Evolutionary conservation across 2,329 filamentous ascomycete genomes (phyloP), one percentile per base, ranked within the genome.

Genomic region (Phialophora expanda): DNA sequence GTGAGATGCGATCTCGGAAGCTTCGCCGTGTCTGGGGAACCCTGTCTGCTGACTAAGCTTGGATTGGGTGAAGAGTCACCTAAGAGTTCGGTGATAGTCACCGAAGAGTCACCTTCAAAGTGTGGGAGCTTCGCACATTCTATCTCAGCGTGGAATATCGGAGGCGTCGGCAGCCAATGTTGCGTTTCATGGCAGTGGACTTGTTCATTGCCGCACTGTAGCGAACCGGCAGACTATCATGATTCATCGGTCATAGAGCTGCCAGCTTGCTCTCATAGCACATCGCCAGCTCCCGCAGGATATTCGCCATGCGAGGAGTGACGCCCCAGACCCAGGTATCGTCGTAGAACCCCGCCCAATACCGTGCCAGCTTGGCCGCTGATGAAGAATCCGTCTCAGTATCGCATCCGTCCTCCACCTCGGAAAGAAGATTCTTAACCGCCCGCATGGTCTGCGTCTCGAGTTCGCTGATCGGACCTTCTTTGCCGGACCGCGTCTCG

Each of bases 321-420:
- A 73, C 69, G 38, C 72, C 72, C 72, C 72, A 74, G 4, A 73
- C 72, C 73, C 73, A 74, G 22, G 66, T 71, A 65, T 76, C 75
- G 59, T 73, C 72, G 9, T 77, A 72, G 57, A 74, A 74, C 0
- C 62, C 65, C 17, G 73, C 73, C 65, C 73, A 74, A 41, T 74
- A 67, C 58, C 71, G 69, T 26, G 75, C 71, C 55, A 76, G 58
- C 24, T 72, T 70, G n/a, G 74, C 72, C 20, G 75, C 75, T 24
- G 76, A 58, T 8, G 63, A 62, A 22, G 34, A 20, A 6, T 30
- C 48, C 14, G 3, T 28, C 66, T 70, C 44, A 9, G 61, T 68
- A 22, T 61, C 66, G 28, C 72, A 67, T 12, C 67, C 68, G 22
- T 66, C 69, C 56, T 74, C 73, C n/a, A 72, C 61, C 55, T 75